Evolutionary conservation across 805 yeast species (phyloP).

Genomic region (Kuraishia piskuri): DNA sequence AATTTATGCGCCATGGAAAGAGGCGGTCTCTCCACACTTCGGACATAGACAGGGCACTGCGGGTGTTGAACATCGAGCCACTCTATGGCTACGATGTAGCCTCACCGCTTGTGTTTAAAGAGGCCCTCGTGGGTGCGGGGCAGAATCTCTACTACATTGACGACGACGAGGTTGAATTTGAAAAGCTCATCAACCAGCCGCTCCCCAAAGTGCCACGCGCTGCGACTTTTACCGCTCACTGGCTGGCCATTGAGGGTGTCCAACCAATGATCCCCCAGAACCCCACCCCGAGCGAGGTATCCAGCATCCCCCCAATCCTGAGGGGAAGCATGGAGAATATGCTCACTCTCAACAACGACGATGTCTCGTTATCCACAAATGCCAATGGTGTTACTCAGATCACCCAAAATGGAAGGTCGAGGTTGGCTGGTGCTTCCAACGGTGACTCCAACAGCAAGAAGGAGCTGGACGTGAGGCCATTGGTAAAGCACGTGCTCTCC

Average conservation of each 20-base stretch:
- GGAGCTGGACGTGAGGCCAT: slow-evolving; percentile 66
- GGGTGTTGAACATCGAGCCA: slow-evolving; percentile 87
- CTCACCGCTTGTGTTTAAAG: slow-evolving; percentile 70
- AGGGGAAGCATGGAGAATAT: slow-evolving; percentile 75
- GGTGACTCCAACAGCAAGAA: slow-evolving; percentile 24
- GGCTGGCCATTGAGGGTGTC: slow-evolving; percentile 98
- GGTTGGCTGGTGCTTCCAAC: slow-evolving; percentile 16
- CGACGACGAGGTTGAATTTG: slow-evolving; percentile 89
- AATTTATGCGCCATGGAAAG: slow-evolving; percentile 92
- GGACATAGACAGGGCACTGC: slow-evolving; percentile 76
- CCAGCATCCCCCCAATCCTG: slow-evolving; percentile 63
- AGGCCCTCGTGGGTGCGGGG: slow-evolving; percentile 85
- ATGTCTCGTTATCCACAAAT: slow-evolving; percentile 17
- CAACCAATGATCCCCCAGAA: slow-evolving; percentile 97
- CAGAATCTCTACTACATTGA: slow-evolving; percentile 90
- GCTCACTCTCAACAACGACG: slow-evolving; percentile 44
- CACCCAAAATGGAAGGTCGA: slow-evolving; percentile 11
- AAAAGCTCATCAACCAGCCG: slow-evolving; percentile 86
- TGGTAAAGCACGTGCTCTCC: slow-evolving; percentile 91
- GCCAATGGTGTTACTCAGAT: slow-evolving; percentile 19
- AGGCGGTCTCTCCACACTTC: slow-evolving; percentile 71
- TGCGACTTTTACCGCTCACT: slow-evolving; percentile 88
- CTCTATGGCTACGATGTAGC: slow-evolving; percentile 76
- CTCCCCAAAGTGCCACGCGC: slow-evolving; percentile 92
- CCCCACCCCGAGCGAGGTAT: slow-evolving; percentile 76